phyloP scores from a whole-genome alignment of 2,329 filamentous ascomycete species.

The Claviceps arundinis region DNA sequence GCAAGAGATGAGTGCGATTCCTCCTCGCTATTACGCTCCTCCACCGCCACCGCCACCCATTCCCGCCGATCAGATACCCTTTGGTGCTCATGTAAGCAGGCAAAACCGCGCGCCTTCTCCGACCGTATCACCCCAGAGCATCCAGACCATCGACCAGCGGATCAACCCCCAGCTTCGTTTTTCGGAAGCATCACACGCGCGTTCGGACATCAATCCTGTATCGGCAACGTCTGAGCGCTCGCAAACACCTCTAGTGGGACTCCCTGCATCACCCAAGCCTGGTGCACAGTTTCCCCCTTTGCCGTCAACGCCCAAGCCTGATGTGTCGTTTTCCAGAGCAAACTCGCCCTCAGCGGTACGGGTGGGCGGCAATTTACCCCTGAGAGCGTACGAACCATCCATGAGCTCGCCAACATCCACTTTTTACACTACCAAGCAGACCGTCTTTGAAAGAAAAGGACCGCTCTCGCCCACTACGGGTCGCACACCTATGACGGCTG shows the following conservation, averaged over 20 bases:
- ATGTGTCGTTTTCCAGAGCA: constrained; percentile 33
- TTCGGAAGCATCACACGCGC: constrained; percentile 22
- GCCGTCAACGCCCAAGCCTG: constrained; percentile 37
- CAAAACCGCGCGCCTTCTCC: constrained; percentile 15
- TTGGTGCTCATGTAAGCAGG: constrained; percentile 14
- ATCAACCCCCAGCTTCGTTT: constrained; percentile 28
- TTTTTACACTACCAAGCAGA: constrained; percentile 44
- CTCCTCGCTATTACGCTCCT: constrained; percentile 45
- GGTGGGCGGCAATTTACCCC: constrained; percentile 42
- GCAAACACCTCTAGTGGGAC: constrained; percentile 36
- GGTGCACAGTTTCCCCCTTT: constrained; percentile 23
- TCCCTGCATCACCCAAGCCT: constrained; percentile 30
- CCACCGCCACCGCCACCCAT: constrained; percentile 44
- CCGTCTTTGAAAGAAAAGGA: constrained; percentile 44
- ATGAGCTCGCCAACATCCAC: constrained; percentile 35
- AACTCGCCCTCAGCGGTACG: constrained; percentile 42
- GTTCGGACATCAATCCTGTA: constrained; percentile 32
- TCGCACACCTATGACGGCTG: constrained; percentile 48
- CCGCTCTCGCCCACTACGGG: constrained; percentile 43
- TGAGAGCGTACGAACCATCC: constrained; percentile 49
- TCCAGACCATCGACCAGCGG: constrained; percentile 42
- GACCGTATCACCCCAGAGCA: constrained; percentile 26
- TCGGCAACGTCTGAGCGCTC: constrained; percentile 41
- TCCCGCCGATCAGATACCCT: constrained; percentile 32
- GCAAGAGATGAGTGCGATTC: constrained; percentile 44